Evolutionary conservation across 192 early-diverging fungal genomes (phyloP), one percentile per base, ranked within the genome.

Genomic region (Entophlyctis helioformis): DNA sequence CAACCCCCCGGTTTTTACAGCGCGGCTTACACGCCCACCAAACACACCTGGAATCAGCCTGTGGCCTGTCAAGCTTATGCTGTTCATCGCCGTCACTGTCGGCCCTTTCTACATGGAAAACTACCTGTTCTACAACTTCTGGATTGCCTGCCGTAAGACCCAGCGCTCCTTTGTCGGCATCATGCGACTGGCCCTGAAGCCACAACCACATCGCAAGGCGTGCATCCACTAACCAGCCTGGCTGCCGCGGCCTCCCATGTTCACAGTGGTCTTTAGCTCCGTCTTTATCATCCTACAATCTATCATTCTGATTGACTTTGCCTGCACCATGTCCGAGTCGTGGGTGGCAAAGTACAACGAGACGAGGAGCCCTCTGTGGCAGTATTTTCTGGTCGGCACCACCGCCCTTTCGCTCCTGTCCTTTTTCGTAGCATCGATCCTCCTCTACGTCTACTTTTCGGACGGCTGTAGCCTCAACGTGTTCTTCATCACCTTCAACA

Each of bases 211-310:
- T n/a, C n/a, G n/a, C n/a, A n/a, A n/a, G n/a, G n/a, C n/a, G n/a
- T n/a, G 89, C n/a, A n/a, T n/a, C n/a, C n/a, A n/a, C n/a, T n/a
- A n/a, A n/a, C n/a, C n/a, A n/a, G n/a, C n/a, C n/a, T 87, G 3
- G 83, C 87, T 1, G 78, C 70, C 8, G n/a, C n/a, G n/a, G n/a
- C n/a, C n/a, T n/a, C n/a, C n/a, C n/a, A n/a, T n/a, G n/a, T n/a
- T n/a, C n/a, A 10, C 8, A 40, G 23, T 51, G 2, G 39, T 42
- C 25, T 51, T 51, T 32, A 42, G 39, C 29, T 38, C 39, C 4
- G 48, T 91, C n/a, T 94, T 94, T 46, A 74, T 94, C 44, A 66
- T 94, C 11, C 71, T 94, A 56, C 88, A 90, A 40, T 63, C 89
- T 20, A 72, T 89, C 25, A 65, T 94, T 26, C 63, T 94, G 16